Base-by-base conservation (phyloP, 1,139 yeast genomes). In the Yamadazyma atlantica region DNA sequence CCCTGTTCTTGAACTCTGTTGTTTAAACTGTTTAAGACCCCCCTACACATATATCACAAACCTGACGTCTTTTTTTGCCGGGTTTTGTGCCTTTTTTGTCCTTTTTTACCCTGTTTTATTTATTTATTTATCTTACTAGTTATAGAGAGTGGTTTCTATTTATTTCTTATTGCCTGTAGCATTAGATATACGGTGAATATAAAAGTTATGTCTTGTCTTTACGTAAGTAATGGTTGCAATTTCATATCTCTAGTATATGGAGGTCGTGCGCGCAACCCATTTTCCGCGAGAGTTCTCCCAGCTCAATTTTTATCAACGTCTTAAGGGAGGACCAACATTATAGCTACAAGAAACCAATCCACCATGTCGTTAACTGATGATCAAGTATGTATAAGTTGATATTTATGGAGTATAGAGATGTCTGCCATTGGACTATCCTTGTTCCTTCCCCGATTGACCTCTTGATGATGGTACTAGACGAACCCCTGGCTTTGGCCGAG, bases 1-100 rank as follows among this genome's bases (percentile, higher is more conserved):
- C 83, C 63, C 75, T 79, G 44, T 72, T 82, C 50, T 78, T 87
- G 46, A 78, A 76, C 41, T 63, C 61, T 39, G 41, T 55, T 19
- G 44, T 57, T 34, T 64, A 59, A 42, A 15, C 4, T 14, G 21
- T 32, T 17, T 19, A 9, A 7, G 9, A 6, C 6, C 22, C 8
- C 22, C n/a, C n/a, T n/a, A n/a, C n/a, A n/a, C n/a, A n/a, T n/a
- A n/a, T n/a, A n/a, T n/a, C n/a, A n/a, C n/a, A n/a, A n/a, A n/a
- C n/a, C n/a, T n/a, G n/a, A n/a, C n/a, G n/a, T n/a, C n/a, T n/a
- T n/a, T n/a, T n/a, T n/a, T n/a, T n/a, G n/a, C n/a, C n/a, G n/a
- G n/a, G n/a, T n/a, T n/a, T n/a, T n/a, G n/a, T n/a, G n/a, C n/a
- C n/a, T n/a, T n/a, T n/a, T n/a, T n/a, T n/a, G n/a, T n/a, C n/a